A percentile compares a stretch with the other conserved stretches of the same genome.
phyloP scores from a whole-genome alignment of 139 green algal species.

The Closterium sp. region DNA sequence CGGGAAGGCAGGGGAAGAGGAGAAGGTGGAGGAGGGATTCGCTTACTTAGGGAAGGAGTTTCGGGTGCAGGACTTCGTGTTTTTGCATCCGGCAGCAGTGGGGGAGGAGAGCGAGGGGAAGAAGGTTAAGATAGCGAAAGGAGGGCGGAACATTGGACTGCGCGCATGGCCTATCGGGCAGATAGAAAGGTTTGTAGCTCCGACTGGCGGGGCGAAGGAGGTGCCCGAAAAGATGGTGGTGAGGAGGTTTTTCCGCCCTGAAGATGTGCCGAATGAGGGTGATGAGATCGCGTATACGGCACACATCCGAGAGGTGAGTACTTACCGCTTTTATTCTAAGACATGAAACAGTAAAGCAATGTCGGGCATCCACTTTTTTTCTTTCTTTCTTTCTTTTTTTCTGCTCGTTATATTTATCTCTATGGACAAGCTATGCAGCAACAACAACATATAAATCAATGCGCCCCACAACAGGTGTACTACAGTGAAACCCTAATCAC shows the following conservation, averaged over 20 bases:
- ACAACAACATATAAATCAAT: too few relatives aligned
- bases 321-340: too few relatives aligned
- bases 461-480: conserved; percentile 21
- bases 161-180: conserved; percentile 70
- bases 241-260: conserved; percentile 81
- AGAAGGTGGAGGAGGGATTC: conserved; percentile 48
- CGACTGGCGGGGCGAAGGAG: conserved; percentile 6
- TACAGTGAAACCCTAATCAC: conserved; percentile 59
- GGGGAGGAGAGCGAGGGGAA: neutral
- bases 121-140: conserved; percentile 50
- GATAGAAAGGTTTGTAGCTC: conserved; percentile 61
- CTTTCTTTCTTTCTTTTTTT: conserved; percentile 17
- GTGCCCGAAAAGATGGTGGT: conserved; percentile 56
- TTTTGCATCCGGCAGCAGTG: conserved; percentile 32
- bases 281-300: conserved; percentile 72
- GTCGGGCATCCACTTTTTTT: too few relatives aligned
- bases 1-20: too few relatives aligned
- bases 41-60: conserved; percentile 17
- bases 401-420: neutral
- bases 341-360: too few relatives aligned
- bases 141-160: conserved; percentile 68
- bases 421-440: too few relatives aligned
- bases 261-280: conserved; percentile 76
- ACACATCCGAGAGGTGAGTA: conserved; percentile 68
- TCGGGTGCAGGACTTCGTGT: conserved; percentile 73